Evolutionary conservation across 441 rosid genomes (phyloP), one percentile per base, ranked within the genome.

Genomic region (Pelargonium fulgidum): DNA sequence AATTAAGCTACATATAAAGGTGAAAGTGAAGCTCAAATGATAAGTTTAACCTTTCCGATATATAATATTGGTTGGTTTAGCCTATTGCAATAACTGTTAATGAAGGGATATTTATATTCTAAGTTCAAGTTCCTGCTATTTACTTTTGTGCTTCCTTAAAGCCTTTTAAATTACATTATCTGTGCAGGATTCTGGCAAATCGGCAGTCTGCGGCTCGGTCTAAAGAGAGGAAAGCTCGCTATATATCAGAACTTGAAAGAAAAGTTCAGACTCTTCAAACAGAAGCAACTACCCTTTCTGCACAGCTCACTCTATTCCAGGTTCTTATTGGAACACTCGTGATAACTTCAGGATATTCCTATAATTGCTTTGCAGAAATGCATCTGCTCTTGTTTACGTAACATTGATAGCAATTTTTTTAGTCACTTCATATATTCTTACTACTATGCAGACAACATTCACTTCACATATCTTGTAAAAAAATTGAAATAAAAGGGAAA

Each of bases 171-270:
- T 41, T 16, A 24, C 17, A 4, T 26, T 26, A 47, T 64, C 33
- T 73, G 8, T 74, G 68, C 79, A 89, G 93, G 85, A 93, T 90
- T 69, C 81, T 87, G 13, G 94, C 98, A 65, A 92, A 93, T 78
- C 83, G 96, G 41, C 96, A 90, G 76, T 89, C 97, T 72, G 96
- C 96, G 75, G 90, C 98, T 70, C 87, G 96, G 42, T 89, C 93
- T 14, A 92, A 90, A 73, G 96, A 92, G 80, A 86, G 96, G 79
- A 90, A 90, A 73, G 90, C 93, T 39, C 86, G 87, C n/a, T 92
- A 93, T 71, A 89, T 89, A 20, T 68, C 82, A 48, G 92, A 90
- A 74, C 90, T 93, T 7, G 96, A 90, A 83, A 81, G 88, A 72
- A 93, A 89, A 82, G 96, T 90, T 39, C 93, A 90, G 70, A 85